A percentile compares a stretch with the other conserved stretches of the same genome.
phyloP scores from a whole-genome alignment of 108 stramenopile genomes.

The Nannochloropsis gaditana region DNA sequence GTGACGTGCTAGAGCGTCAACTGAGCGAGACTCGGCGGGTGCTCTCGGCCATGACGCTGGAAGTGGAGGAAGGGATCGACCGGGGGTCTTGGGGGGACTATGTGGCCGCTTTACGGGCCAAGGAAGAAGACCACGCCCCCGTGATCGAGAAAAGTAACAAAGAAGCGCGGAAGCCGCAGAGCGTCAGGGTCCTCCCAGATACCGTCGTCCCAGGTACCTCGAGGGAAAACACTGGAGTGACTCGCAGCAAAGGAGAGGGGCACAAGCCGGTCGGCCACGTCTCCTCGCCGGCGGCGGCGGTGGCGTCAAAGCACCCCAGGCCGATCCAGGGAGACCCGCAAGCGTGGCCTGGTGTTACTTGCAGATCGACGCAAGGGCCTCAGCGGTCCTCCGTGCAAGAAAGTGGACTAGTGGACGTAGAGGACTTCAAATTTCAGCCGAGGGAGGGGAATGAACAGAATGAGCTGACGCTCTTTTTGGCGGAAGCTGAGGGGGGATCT shows the following conservation, averaged over 20 bases:
- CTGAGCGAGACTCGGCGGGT: background rate
- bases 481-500: background rate
- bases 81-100: constrained; percentile 26
- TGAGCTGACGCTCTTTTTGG: constrained; percentile 27
- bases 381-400: background rate
- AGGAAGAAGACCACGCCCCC: background rate
- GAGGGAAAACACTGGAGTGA: background rate
- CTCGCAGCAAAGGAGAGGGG: background rate
- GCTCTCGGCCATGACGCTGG: constrained; percentile 23
- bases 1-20: constrained; percentile 23
- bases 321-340: constrained; percentile 16
- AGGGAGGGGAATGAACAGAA: constrained; percentile 22
- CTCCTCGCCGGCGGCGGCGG: background rate
- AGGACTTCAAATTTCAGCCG: background rate
- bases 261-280: background rate
- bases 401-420: background rate
- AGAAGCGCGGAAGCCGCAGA: background rate
- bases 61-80: constrained; percentile 28
- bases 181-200: background rate
- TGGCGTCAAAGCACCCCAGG: constrained; percentile 22
- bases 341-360: background rate
- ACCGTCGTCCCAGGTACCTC: too few species aligned
- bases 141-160: background rate
- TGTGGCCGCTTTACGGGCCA: constrained; percentile 25
- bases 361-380: background rate